These are phyloP conservation scores for Pleurotus sapidus DNA, from an alignment of 768 basidiomycete species.

Conservation along the genomic window DNA sequence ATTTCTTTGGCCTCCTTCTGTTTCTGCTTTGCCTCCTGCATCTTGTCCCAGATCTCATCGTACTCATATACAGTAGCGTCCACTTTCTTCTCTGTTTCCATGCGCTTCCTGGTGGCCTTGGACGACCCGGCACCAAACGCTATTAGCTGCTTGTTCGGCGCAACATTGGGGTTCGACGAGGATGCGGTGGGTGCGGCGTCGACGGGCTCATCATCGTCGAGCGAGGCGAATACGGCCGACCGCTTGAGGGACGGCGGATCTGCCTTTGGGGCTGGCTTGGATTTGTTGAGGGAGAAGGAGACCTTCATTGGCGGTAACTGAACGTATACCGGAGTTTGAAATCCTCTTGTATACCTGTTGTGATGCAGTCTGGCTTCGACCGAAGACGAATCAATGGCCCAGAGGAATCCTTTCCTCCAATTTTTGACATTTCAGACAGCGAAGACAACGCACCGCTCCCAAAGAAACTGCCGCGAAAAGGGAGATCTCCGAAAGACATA, in stretches of 20 bases:
- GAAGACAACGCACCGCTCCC: conserved; percentile 23
- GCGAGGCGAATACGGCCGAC: conserved; percentile 59
- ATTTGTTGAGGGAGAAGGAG: conserved; percentile 79
- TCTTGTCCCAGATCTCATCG: conserved; percentile 94
- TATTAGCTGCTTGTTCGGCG: conserved; percentile 51
- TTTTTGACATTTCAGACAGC: conserved; percentile 44
- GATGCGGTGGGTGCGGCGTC: conserved; percentile 47
- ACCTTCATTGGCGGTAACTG: conserved; percentile 64
- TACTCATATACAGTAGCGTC: conserved; percentile 90
- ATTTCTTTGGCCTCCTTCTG: conserved; percentile 77
- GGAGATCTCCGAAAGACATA: conserved; percentile 59
- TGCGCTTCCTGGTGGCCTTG: conserved; percentile 63
- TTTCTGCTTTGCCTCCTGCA: conserved; percentile 80
- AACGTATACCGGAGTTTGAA: conserved; percentile 34
- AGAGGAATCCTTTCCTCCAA: conserved; percentile 72
- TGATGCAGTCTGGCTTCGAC: conserved; percentile 68
- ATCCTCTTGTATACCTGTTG: conserved; percentile 16
- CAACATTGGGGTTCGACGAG: conserved; percentile 30
- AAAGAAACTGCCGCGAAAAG: conserved; percentile 39
- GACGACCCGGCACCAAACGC: conserved; percentile 61
- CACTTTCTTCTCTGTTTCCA: conserved; percentile 75
- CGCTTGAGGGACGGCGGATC: conserved; percentile 42
- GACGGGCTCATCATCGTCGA: conserved; percentile 59
- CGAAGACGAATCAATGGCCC: conserved; percentile 89
- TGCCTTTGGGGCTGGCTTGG: conserved; percentile 45